Evolutionary conservation across 2,329 filamentous ascomycete genomes (phyloP).

Genomic region (Stylonectria norvegica): DNA sequence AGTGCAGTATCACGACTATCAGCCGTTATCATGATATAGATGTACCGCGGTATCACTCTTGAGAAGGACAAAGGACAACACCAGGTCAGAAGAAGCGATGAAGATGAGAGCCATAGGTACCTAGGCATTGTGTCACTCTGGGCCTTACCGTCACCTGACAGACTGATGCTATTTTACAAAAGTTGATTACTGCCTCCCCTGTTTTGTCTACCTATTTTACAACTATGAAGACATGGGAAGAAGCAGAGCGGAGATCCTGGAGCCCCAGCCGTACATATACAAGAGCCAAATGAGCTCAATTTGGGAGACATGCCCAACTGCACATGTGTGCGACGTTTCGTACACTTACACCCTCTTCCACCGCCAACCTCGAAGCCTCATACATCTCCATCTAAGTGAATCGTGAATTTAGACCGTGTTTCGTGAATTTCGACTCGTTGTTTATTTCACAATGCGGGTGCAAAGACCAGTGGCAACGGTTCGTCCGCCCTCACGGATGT

Average conservation of each 20-base stretch:
- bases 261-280: slow-evolving; percentile 36
- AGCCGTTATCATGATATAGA: no score
- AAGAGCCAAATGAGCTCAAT: slow-evolving; percentile 33
- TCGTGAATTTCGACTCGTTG: not conserved
- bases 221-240: slow-evolving; percentile 36
- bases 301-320: slow-evolving; percentile 24
- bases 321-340: slow-evolving; percentile 28
- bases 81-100: no score
- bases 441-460: slow-evolving; percentile 66
- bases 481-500: slow-evolving; percentile 93
- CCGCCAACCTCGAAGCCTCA: not conserved
- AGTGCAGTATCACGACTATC: no score
- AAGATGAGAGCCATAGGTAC: no score
- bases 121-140: not conserved
- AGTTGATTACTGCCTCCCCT: slow-evolving; percentile 31
- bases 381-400: not conserved
- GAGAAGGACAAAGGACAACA: no score
- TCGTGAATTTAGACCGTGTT: no score
- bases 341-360: slow-evolving; percentile 21
- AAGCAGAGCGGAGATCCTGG: slow-evolving; percentile 43
- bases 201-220: slow-evolving; percentile 34
- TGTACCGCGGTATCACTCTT: no score
- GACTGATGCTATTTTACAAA: slow-evolving; percentile 26
- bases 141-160: not conserved
- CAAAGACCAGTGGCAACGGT: slow-evolving; percentile 82